Evolutionary conservation across 176 grass and related monocot genomes (phyloP).

Genomic region (Paspalum notatum): DNA sequence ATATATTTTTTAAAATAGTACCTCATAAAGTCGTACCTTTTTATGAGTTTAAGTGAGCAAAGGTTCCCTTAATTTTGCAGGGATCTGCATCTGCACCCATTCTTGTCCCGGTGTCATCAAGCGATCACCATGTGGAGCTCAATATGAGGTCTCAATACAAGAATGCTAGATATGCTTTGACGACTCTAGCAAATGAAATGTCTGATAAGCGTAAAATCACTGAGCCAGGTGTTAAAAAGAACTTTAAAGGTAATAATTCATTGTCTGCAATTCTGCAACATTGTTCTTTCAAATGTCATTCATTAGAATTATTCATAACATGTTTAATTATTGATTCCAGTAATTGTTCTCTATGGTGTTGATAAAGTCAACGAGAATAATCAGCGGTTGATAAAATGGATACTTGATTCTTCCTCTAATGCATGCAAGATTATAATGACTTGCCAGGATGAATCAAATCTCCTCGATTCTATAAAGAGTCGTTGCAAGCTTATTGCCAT

Average conservation of each 20-base stretch:
- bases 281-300: neutral
- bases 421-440: slow-evolving; percentile 73
- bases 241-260: slow-evolving; percentile 59
- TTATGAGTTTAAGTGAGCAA: neutral
- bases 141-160: slow-evolving; percentile 62
- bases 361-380: slow-evolving; percentile 66
- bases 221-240: slow-evolving; percentile 45
- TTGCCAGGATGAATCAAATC: slow-evolving; percentile 66
- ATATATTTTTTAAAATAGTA: slow-evolving; percentile 2
- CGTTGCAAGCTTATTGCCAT: slow-evolving; percentile 66
- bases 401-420: slow-evolving; percentile 73
- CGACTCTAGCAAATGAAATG: slow-evolving; percentile 71
- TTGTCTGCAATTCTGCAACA: slow-evolving; percentile 3
- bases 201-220: slow-evolving; percentile 42
- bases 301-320: slow-evolving; percentile 33
- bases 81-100: slow-evolving; percentile 49
- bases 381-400: slow-evolving; percentile 76
- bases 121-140: slow-evolving; percentile 65
- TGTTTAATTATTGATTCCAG: slow-evolving; percentile 48
- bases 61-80: slow-evolving; percentile 49
- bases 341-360: slow-evolving; percentile 68
- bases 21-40: slow-evolving; percentile 1
- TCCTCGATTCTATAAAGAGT: slow-evolving; percentile 62
- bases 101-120: slow-evolving; percentile 63
- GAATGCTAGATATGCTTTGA: slow-evolving; percentile 65